Evolutionary conservation across 2,329 filamentous ascomycete genomes (phyloP).

Genomic region (Ascochyta viciae-villosae): DNA sequence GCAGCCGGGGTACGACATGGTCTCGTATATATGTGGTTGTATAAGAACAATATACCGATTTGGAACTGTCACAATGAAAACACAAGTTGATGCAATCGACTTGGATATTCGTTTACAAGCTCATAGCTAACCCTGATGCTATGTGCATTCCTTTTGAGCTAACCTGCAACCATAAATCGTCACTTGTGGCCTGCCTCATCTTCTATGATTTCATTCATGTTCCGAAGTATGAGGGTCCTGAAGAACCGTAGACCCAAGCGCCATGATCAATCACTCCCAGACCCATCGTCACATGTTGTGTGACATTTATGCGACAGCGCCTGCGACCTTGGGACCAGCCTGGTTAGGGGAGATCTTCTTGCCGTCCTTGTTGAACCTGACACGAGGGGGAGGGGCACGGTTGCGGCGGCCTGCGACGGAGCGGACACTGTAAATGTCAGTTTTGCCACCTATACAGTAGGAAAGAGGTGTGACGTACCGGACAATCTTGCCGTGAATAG

Average conservation of each 20-base stretch:
- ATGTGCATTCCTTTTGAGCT: conserved; percentile 35
- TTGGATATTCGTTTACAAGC: conserved; percentile 47
- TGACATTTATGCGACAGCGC: conserved; percentile 21
- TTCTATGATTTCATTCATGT: conserved; percentile 46
- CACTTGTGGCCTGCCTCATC: conserved; percentile 36
- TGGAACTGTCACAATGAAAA: no score
- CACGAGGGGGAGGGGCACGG: conserved; percentile 95
- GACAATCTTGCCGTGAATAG: conserved; percentile 99
- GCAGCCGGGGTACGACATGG: no score
- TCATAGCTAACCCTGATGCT: conserved; percentile 44
- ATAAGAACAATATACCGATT: no score
- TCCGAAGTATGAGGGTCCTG: conserved; percentile 45
- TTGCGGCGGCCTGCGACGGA: conserved; percentile 97
- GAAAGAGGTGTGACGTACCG: conserved; percentile 76
- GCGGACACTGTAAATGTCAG: conserved; percentile 74
- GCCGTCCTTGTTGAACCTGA: conserved; percentile 99
- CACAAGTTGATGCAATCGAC: conserved; percentile 36
- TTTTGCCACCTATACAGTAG: conserved; percentile 1
- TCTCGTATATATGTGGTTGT: no score
- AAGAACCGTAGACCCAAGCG: conserved; percentile 46
- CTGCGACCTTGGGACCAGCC: conserved; percentile 70
- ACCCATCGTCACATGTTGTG: conserved; percentile 9
- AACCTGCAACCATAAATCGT: conserved; percentile 44
- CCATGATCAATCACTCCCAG: conserved; percentile 40
- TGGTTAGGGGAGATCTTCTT: conserved; percentile 98